phyloP scores from a whole-genome alignment of 805 yeast species.

The Priceomyces castillae region DNA sequence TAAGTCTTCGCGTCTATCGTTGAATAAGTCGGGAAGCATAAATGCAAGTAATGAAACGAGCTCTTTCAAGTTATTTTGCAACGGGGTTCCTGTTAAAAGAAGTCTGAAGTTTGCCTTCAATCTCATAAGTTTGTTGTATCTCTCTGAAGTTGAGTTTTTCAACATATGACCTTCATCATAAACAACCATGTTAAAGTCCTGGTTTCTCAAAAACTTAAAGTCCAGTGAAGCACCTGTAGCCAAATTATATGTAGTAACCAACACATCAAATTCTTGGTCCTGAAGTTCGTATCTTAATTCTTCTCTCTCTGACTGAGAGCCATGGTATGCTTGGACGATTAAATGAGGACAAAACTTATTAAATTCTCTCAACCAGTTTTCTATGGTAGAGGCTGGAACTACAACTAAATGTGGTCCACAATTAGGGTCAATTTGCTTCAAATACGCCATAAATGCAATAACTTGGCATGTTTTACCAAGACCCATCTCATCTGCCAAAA shows the following conservation, averaged over 20 bases:
- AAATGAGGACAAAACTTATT: conserved; percentile 80
- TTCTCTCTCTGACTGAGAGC: conserved; percentile 78
- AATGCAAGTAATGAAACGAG: conserved; percentile 87
- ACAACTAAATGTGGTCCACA: conserved; percentile 87
- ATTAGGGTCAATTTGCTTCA: conserved; percentile 58
- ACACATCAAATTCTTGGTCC: conserved; percentile 69
- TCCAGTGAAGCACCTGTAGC: conserved; percentile 88
- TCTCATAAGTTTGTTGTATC: conserved; percentile 84
- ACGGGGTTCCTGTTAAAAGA: conserved; percentile 92
- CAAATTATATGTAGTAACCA: conserved; percentile 90
- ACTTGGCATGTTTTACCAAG: conserved; percentile 97
- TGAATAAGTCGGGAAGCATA: conserved; percentile 80
- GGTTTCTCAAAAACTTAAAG: conserved; percentile 68
- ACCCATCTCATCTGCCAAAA: conserved; percentile 98
- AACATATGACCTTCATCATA: conserved; percentile 98
- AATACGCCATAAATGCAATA: conserved; percentile 82
- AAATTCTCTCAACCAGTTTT: conserved; percentile 96
- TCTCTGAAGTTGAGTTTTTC: conserved; percentile 82
- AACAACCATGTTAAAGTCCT: conserved; percentile 80
- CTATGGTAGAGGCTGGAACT: conserved; percentile 95
- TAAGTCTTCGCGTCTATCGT: conserved; percentile 77
- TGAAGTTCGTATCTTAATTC: conserved; percentile 71
- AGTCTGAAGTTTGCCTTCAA: conserved; percentile 81
- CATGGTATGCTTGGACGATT: conserved; percentile 90
- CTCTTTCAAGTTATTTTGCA: conserved; percentile 90